Evolutionary conservation across 1,139 yeast species (phyloP).

Genomic region (Blastobotrys persicus): DNA sequence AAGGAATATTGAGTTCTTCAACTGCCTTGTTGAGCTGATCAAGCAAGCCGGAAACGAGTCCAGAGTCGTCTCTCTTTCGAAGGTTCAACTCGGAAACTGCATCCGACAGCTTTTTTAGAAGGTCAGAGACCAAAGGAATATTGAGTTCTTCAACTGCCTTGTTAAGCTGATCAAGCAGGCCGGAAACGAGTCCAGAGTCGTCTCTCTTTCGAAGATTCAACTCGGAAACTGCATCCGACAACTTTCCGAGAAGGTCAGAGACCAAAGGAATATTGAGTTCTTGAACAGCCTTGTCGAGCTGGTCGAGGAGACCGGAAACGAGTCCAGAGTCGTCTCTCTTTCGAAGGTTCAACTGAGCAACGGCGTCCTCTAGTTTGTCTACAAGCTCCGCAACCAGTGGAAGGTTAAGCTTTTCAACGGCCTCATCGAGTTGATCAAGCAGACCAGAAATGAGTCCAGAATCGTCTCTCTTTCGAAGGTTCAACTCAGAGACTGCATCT

Average conservation of each 20-base stretch:
- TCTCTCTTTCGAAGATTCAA: not conserved
- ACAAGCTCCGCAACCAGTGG: not conserved
- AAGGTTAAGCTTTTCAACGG: not conserved
- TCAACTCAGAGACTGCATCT: not conserved
- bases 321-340: constrained; percentile 1
- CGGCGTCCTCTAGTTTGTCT: not conserved
- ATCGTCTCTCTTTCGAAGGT: not conserved
- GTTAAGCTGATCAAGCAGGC: not conserved
- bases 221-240: not conserved
- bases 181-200: not conserved
- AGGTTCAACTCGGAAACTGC: not conserved
- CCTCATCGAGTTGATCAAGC: not conserved
- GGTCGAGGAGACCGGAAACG: not conserved
- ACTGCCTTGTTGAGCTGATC: not conserved
- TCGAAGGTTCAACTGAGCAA: not conserved
- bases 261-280: not conserved
- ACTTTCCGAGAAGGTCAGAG: not conserved
- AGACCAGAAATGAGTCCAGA: not conserved
- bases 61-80: not conserved
- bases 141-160: not conserved
- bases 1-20: not conserved
- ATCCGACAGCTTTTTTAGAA: not conserved
- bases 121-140: not conserved
- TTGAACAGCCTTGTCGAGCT: not conserved
- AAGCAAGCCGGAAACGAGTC: not conserved